Conservation (phyloP, 495 filamentous ascomycete species). For the Arthonia radiata region DNA sequence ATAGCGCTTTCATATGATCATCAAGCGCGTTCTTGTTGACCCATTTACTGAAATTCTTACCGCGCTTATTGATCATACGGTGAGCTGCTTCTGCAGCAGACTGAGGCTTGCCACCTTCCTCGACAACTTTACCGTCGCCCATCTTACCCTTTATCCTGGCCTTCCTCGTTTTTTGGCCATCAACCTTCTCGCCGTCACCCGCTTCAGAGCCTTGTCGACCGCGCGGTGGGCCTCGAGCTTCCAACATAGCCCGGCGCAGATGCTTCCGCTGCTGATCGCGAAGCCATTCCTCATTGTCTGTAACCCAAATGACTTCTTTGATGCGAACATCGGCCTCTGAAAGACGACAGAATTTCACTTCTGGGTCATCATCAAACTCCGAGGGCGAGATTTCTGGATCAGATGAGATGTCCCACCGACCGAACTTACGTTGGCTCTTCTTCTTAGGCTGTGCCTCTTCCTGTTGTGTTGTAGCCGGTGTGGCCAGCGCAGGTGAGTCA, state of each 20-base stretch:
- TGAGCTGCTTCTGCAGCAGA: slow-evolving; percentile 8
- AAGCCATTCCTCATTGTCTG: slow-evolving; percentile 75
- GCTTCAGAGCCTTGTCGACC: too few species aligned
- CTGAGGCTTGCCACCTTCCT: slow-evolving; percentile 10
- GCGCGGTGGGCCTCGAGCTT: too few species aligned
- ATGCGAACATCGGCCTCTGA: slow-evolving; percentile 38
- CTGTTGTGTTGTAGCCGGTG: too few species aligned
- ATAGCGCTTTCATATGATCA: background rate
- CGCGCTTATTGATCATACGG: slow-evolving; percentile 8
- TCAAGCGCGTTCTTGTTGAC: slow-evolving; percentile 10
- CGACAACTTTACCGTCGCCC: slow-evolving; percentile 11
- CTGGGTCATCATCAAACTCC: slow-evolving; percentile 71
- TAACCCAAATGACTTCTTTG: slow-evolving; percentile 82
- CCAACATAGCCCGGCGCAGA: slow-evolving; percentile 34
- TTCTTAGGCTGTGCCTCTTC: too few species aligned
- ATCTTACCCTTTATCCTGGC: slow-evolving; percentile 20
- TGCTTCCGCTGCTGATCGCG: slow-evolving; percentile 56
- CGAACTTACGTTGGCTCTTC: too few species aligned
- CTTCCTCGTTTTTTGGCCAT: slow-evolving; percentile 23
- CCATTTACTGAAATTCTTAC: slow-evolving; percentile 5
- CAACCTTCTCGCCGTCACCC: slow-evolving; percentile 8
- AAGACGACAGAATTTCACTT: slow-evolving; percentile 58
- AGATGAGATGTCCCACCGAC: slow-evolving; percentile 16
- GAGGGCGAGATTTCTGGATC: slow-evolving; percentile 36
- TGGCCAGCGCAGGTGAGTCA: too few species aligned